These are phyloP conservation scores for Artemisia annua DNA, from an alignment of 129 eudicot species.

Conservation along the genomic window DNA sequence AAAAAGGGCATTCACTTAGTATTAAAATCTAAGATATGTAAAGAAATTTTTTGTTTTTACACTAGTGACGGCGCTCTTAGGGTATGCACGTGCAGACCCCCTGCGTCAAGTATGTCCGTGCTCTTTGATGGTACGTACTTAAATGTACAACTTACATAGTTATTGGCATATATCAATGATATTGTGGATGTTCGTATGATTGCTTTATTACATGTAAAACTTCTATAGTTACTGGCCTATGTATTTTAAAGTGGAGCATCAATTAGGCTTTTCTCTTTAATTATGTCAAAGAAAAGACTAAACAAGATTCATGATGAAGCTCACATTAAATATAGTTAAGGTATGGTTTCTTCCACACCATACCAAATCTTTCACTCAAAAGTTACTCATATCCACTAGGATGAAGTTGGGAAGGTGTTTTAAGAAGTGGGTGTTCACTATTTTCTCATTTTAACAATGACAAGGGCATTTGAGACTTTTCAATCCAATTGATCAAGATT, in stretches of 20 bases:
- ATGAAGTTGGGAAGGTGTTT: conserved; percentile 36
- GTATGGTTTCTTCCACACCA: conserved; percentile 20
- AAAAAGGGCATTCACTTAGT: too few species aligned
- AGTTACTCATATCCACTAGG: conserved; percentile 20
- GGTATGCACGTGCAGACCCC: too few species aligned
- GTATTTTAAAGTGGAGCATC: neutral
- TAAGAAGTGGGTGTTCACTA: conserved; percentile 38
- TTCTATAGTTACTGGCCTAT: too few species aligned
- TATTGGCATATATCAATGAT: too few species aligned
- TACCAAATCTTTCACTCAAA: conserved; percentile 32
- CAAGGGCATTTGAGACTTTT: conserved; percentile 39
- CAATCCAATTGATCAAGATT: conserved; percentile 26
- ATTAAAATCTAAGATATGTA: too few species aligned
- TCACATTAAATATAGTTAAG: conserved; percentile 10
- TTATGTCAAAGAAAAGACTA: conserved; percentile 30
- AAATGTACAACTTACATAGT: too few species aligned
- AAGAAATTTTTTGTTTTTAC: too few species aligned
- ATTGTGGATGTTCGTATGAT: too few species aligned
- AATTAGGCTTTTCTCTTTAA: conserved; percentile 21
- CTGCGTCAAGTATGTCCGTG: too few species aligned
- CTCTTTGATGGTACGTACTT: too few species aligned
- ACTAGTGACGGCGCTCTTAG: too few species aligned
- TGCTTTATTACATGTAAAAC: too few species aligned
- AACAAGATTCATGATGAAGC: conserved; percentile 28
- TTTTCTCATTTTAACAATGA: conserved; percentile 23